Evolutionary conservation across 1,139 yeast species (phyloP), one percentile per base, ranked within the genome.

Genomic region (Entelexis paramagnoliae): DNA sequence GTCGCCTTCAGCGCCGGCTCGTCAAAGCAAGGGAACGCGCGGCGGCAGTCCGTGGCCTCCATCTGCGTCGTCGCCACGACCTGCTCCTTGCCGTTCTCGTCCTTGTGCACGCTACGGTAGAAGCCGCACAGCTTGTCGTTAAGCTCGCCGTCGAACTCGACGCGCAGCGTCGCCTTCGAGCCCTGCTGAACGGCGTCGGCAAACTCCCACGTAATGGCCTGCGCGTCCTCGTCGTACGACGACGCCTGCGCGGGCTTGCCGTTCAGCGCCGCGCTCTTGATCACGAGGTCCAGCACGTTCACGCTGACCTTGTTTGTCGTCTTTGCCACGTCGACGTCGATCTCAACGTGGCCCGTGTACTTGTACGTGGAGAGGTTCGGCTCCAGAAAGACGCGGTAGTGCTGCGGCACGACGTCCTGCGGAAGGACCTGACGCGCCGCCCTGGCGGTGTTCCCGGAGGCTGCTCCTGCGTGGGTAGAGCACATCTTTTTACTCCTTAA

Each of bases 11-110:
- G 72, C 51, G 78, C 76, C 28, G 94, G 94, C 65, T 84, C 93
- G 65, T 83, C 93, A 59, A 82, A 78, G 63, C 86, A 83, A 17
- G 94, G 94, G 70, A 84, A 81, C 0, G 93, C 89, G 62, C 87
- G 75, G 66, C 94, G 80, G 50, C 89, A 87, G 65, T 83, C 89
- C 29, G 89, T 82, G 33, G 94, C 84, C 68, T 84, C 94, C 75
- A 84, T 82, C 68, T 84, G 94, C 43, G 94, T 84, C 36, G 89
- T 79, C 46, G 86, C 81, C 72, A 83, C 76, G 58, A 75, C 77
- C 63, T 80, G 79, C 47, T 76, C 73, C 55, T 73, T 73, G 10
- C 84, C 88, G 50, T 80, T 71, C 48, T 69, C 67, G 58, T 76
- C 80, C 61, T 72, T 75, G 68, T 86, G 86, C 38, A 79, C 77